Conservation (phyloP, 495 filamentous ascomycete species). For the Amphirosellinia nigrospora region DNA sequence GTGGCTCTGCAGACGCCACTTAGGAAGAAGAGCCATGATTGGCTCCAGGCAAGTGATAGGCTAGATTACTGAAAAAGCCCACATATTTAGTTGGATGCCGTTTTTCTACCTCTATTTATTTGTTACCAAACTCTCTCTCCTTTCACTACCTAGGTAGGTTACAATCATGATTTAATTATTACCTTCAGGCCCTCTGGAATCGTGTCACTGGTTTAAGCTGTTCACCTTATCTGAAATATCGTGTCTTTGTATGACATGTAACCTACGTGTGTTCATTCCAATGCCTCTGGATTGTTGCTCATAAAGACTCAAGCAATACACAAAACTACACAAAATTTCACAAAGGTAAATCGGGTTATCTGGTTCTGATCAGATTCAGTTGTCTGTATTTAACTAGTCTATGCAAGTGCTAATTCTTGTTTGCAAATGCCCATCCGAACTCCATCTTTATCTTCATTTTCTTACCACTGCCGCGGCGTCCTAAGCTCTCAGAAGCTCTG, state of each 20-base stretch:
- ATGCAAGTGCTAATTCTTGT: not conserved
- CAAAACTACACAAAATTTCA: not conserved
- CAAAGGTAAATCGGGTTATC: not conserved
- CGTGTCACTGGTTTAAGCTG: not conserved
- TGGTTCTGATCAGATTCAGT: not conserved
- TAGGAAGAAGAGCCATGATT: conserved; percentile 6
- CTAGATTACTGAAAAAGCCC: not conserved
- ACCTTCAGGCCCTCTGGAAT: not conserved
- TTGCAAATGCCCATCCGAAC: not conserved
- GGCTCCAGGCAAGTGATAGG: not conserved
- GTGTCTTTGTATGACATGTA: not conserved
- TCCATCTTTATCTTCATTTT: not conserved
- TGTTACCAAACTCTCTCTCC: not conserved
- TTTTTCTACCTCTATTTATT: not conserved
- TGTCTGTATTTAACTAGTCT: not conserved
- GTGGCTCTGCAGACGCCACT: conserved; percentile 19
- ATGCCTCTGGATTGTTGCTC: not conserved
- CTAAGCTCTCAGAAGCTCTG: conserved; percentile 44
- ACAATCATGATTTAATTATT: not conserved
- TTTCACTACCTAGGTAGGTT: too few species aligned
- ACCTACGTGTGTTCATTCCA: not conserved
- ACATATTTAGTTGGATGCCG: conserved; percentile 5
- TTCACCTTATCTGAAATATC: not conserved
- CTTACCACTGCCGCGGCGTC: conserved; percentile 39
- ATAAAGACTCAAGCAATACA: not conserved